Conservation (phyloP, 2,329 filamentous ascomycete species). For the Magnaporthales sp. region DNA sequence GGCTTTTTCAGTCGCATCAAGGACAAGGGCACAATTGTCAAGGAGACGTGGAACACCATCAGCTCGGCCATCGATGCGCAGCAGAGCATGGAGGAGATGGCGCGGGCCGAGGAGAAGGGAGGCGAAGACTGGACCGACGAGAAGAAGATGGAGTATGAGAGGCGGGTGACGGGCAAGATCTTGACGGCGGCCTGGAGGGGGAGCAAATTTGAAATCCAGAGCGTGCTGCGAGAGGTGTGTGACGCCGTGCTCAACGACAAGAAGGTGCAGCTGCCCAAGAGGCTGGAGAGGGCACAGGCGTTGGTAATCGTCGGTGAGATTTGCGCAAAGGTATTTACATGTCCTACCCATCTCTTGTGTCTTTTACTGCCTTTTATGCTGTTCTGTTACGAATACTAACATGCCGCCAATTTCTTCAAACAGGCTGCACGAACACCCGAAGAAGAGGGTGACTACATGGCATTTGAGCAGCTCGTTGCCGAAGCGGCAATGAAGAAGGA, state of each 20-base stretch:
- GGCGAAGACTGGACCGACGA: conserved; percentile 98
- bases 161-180: conserved; percentile 94
- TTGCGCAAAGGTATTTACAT: conserved; percentile 62
- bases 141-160: conserved; percentile 91
- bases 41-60: conserved; percentile 98
- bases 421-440: conserved; percentile 85
- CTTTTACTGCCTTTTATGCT: conserved; percentile 7
- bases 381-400: conserved; percentile 9
- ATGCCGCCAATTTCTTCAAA: conserved; percentile 8
- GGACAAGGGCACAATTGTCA: conserved; percentile 93
- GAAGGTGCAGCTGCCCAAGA: conserved; percentile 73
- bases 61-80: conserved; percentile 93
- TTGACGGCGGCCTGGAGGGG: conserved; percentile 93
- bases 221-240: conserved; percentile 89
- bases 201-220: conserved; percentile 96
- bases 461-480: conserved; percentile 95
- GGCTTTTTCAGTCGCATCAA: conserved; percentile 92
- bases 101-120: conserved; percentile 84
- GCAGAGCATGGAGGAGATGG: conserved; percentile 99
- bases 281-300: conserved; percentile 84
- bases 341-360: background rate
- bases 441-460: conserved; percentile 97
- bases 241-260: conserved; percentile 75
- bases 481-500: conserved; percentile 96
- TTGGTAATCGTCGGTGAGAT: conserved; percentile 83